A percentile compares a stretch with the other conserved stretches of the same genome.
Conservation (phyloP, 2,329 filamentous ascomycete genomes). For the Albifimbria verrucaria region DNA sequence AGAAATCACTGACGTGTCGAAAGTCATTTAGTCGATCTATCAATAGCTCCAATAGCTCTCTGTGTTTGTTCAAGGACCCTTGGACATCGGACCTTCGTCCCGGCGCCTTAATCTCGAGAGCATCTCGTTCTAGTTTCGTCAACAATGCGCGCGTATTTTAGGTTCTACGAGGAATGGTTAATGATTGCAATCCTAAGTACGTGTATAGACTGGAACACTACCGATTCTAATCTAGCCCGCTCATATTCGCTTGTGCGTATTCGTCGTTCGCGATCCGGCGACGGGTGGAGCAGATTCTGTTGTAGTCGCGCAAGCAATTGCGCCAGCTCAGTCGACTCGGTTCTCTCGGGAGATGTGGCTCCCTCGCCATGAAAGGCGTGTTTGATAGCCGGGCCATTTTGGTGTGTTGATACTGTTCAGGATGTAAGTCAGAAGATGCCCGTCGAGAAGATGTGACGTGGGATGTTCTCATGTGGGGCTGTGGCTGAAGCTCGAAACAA, state of each 20-base stretch:
- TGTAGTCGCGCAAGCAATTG: conserved; percentile 65
- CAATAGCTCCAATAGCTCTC: conserved; percentile 63
- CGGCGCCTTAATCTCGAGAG: conserved; percentile 55
- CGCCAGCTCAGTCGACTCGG: conserved; percentile 48
- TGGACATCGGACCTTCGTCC: conserved; percentile 59
- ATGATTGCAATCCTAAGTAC: neutral
- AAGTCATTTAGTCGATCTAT: conserved; percentile 66
- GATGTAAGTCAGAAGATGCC: neutral
- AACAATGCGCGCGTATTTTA: conserved; percentile 71
- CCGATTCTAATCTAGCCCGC: conserved; percentile 41
- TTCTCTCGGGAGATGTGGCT: conserved; percentile 21
- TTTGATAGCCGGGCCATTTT: conserved; percentile 25
- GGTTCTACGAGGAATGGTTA: conserved; percentile 48
- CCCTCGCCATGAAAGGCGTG: conserved; percentile 5
- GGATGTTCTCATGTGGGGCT: conserved; percentile 12
- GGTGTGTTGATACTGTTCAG: conserved; percentile 5
- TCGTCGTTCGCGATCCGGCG: conserved; percentile 54
- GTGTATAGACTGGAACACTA: conserved; percentile 33
- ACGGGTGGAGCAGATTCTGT: conserved; percentile 59
- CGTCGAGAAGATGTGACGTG: conserved; percentile 21
- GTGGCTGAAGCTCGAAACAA: conserved; percentile 5
- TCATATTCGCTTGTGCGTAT: conserved; percentile 64
- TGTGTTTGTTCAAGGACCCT: conserved; percentile 60
- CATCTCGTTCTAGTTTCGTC: conserved; percentile 67
- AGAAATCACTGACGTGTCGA: conserved; percentile 47